Percentiles rank a stretch among this genome's conserved stretches.
Conservation (phyloP, 176 grass and related monocot species). For the Elaeis guineensis region DNA sequence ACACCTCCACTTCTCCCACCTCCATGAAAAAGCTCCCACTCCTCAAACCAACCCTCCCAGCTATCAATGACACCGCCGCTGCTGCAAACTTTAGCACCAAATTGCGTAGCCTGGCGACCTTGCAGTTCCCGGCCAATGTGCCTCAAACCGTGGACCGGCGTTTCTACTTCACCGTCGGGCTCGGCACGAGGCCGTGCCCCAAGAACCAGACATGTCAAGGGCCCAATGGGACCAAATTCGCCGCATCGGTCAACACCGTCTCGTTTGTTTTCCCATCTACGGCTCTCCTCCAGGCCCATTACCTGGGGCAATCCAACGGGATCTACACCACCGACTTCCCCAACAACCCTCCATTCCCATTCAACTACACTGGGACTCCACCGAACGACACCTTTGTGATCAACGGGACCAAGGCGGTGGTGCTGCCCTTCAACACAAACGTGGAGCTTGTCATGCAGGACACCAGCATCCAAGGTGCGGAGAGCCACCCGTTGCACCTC, state of each 20-base stretch:
- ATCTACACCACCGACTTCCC: constrained; percentile 56
- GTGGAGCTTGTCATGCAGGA: constrained; percentile 73
- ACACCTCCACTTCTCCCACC: constrained; percentile 7
- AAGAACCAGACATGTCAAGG: constrained; percentile 67
- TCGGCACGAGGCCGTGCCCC: constrained; percentile 55
- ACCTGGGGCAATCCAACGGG: constrained; percentile 32
- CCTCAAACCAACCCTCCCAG: constrained; percentile 27
- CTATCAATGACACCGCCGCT: constrained; percentile 49
- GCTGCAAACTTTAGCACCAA: constrained; percentile 32
- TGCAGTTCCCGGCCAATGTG: constrained; percentile 31
- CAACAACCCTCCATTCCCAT: constrained; percentile 28
- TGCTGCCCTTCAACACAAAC: constrained; percentile 39
- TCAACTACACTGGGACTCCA: constrained; percentile 63
- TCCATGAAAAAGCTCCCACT: not conserved
- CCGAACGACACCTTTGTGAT: constrained; percentile 45
- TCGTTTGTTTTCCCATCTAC: constrained; percentile 38
- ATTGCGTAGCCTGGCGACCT: constrained; percentile 35
- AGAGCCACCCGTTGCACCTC: constrained; percentile 66
- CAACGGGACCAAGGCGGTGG: constrained; percentile 35
- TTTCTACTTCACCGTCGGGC: constrained; percentile 58
- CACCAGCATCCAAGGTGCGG: constrained; percentile 47
- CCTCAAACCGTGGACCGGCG: constrained; percentile 35
- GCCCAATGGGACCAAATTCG: constrained; percentile 60
- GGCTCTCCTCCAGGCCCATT: constrained; percentile 57
- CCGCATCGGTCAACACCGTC: constrained; percentile 63